A percentile compares a stretch with the other conserved stretches of the same genome.
Evolutionary conservation across 257 asterid genomes (phyloP).

Genomic region (Solanum commersonii): DNA sequence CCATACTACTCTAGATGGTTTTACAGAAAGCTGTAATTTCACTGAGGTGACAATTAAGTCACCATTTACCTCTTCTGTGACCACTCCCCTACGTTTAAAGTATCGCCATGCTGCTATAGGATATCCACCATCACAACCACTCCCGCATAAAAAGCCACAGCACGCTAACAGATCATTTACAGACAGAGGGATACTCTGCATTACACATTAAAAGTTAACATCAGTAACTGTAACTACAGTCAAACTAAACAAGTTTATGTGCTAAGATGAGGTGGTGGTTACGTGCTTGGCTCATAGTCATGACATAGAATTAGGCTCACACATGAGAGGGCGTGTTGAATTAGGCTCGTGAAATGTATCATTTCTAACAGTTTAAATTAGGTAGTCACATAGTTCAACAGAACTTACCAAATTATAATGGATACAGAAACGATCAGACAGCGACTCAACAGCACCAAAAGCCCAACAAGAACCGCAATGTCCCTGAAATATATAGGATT

Average conservation of each 20-base stretch:
- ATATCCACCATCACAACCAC: constrained; percentile 93
- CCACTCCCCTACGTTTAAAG: constrained; percentile 70
- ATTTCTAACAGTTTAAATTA: not conserved
- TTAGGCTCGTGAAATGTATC: not conserved
- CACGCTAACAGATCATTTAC: constrained; percentile 91
- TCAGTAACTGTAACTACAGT: not conserved
- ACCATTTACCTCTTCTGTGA: constrained; percentile 68
- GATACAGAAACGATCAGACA: constrained; percentile 90
- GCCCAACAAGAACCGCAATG: constrained; percentile 99
- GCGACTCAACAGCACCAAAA: constrained; percentile 86
- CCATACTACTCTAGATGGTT: not conserved
- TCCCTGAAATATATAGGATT: constrained; percentile 41
- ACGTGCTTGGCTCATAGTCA: not conserved
- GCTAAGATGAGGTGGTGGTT: not conserved
- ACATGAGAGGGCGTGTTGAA: not conserved
- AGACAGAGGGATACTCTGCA: constrained; percentile 74
- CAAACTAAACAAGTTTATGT: not conserved
- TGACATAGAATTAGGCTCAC: not conserved
- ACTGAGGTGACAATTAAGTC: not conserved
- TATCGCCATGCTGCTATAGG: constrained; percentile 84
- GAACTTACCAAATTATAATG: constrained; percentile 43
- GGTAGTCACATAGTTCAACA: not conserved
- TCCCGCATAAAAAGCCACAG: constrained; percentile 88
- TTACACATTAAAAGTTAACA: not conserved
- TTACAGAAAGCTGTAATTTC: not conserved